Conservation (phyloP, 2,329 filamentous ascomycete genomes). For the Penicillium aurantiogriseum region DNA sequence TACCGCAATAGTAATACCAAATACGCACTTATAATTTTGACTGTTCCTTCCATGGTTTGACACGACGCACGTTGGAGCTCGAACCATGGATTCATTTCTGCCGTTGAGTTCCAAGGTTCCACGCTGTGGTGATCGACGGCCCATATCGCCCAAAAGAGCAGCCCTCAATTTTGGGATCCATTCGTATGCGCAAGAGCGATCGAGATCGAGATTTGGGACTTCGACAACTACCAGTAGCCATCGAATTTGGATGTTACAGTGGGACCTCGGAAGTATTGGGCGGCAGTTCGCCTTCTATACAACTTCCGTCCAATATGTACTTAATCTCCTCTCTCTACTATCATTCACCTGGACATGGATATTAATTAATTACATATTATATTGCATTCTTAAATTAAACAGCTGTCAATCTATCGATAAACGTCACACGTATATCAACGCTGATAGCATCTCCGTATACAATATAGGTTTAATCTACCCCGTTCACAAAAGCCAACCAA, state of each 20-base stretch:
- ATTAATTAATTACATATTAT: neutral
- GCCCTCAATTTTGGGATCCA: conserved; percentile 8
- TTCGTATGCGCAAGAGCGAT: neutral
- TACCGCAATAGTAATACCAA: neutral
- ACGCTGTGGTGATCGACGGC: conserved; percentile 20
- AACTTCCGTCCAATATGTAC: neutral
- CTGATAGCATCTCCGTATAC: neutral
- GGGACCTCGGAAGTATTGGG: too few relatives aligned
- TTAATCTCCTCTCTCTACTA: neutral
- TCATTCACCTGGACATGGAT: neutral
- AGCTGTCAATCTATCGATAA: neutral
- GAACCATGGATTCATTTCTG: conserved; percentile 7
- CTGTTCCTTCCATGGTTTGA: neutral
- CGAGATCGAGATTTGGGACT: neutral
- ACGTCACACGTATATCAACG: neutral
- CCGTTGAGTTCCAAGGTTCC: conserved; percentile 22
- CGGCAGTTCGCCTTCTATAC: too few relatives aligned
- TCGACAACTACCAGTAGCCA: neutral
- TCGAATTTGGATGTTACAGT: neutral
- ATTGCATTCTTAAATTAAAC: neutral
- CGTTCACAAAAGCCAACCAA: neutral
- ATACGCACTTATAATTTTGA: neutral
- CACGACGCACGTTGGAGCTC: neutral
- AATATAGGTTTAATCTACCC: neutral
- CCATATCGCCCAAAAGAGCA: conserved; percentile 11